Conservation (phyloP, 257 asterid genomes). For the Perilla frutescens region DNA sequence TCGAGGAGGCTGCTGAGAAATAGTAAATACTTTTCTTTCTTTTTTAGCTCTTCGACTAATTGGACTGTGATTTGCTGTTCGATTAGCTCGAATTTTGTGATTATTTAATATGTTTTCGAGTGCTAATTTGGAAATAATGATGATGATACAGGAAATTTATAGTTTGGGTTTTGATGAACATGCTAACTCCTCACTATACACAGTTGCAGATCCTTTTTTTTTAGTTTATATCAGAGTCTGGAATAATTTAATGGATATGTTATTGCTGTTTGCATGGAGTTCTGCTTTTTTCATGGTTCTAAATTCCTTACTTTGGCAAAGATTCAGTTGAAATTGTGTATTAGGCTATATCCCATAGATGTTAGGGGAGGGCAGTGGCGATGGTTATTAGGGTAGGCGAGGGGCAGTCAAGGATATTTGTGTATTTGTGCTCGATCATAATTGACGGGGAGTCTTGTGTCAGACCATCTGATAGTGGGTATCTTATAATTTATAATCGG, state of each 20-base stretch:
- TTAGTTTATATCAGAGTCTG: background rate
- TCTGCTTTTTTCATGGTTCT: background rate
- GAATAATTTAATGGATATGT: background rate
- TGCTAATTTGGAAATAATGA: slow-evolving; percentile 9
- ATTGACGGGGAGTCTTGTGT: too few relatives aligned
- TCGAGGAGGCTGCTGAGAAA: slow-evolving; percentile 37
- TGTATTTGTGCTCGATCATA: background rate
- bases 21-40: slow-evolving; percentile 13
- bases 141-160: slow-evolving; percentile 18
- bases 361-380: background rate
- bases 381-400: background rate
- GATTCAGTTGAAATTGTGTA: background rate
- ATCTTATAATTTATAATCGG: too few relatives aligned
- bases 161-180: background rate
- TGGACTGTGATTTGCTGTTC: slow-evolving; percentile 12
- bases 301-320: background rate
- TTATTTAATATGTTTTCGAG: background rate
- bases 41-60: background rate
- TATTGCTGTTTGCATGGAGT: background rate
- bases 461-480: too few relatives aligned
- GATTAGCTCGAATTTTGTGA: slow-evolving; percentile 1
- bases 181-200: background rate
- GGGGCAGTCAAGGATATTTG: background rate
- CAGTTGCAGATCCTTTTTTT: background rate
- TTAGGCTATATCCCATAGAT: background rate